A percentile compares a stretch with the other conserved stretches of the same genome.
phyloP scores from a whole-genome alignment of 2,329 filamentous ascomycete species.

The Bertia moriformis region DNA sequence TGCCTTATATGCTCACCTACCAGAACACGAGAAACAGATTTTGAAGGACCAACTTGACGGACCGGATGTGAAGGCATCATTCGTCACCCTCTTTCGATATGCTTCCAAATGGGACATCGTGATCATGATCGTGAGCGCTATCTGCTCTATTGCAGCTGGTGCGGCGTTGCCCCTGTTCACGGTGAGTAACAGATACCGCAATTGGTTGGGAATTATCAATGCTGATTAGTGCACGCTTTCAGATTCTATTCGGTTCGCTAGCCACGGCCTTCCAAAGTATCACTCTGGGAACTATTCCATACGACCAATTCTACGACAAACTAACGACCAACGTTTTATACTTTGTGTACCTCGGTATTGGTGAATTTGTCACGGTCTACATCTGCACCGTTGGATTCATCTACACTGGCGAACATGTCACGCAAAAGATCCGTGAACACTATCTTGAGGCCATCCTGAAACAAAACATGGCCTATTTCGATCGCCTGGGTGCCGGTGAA shows the following conservation, averaged over 20 bases:
- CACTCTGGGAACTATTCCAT: constrained; percentile 30
- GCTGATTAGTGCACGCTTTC: constrained; percentile 5
- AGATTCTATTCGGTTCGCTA: constrained; percentile 56
- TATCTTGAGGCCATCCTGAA: constrained; percentile 74
- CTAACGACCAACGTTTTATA: constrained; percentile 59
- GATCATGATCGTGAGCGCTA: constrained; percentile 42
- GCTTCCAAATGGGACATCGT: constrained; percentile 48
- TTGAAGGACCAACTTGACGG: constrained; percentile 55
- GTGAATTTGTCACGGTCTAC: constrained; percentile 65
- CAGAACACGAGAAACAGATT: constrained; percentile 49
- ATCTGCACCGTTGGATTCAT: constrained; percentile 79
- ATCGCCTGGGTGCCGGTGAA: constrained; percentile 82
- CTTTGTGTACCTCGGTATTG: constrained; percentile 74
- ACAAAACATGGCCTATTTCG: constrained; percentile 86
- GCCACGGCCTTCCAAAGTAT: constrained; percentile 58
- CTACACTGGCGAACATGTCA: constrained; percentile 68
- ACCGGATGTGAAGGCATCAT: constrained; percentile 47
- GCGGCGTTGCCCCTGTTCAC: constrained; percentile 71
- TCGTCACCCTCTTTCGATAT: constrained; percentile 55
- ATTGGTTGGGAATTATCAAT: too few species aligned
- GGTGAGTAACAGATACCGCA: constrained; percentile 22
- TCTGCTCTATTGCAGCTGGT: constrained; percentile 58
- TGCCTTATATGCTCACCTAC: constrained; percentile 46
- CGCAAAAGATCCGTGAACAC: constrained; percentile 63
- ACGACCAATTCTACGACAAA: constrained; percentile 40